A percentile compares a stretch with the other conserved stretches of the same genome.
Conservation (phyloP, 768 basidiomycete genomes). For the Porphyrellus cyaneotinctus region DNA sequence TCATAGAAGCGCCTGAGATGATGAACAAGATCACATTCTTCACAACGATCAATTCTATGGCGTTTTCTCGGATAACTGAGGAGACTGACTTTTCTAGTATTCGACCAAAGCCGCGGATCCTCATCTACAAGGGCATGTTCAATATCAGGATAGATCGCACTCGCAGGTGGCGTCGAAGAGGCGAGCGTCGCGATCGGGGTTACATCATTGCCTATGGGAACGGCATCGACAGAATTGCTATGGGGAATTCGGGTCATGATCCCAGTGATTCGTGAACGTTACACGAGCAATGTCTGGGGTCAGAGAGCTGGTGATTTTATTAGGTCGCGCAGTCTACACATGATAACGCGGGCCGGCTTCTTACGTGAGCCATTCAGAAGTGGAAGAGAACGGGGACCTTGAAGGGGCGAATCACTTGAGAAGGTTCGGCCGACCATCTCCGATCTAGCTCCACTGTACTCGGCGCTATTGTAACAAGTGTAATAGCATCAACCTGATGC, state of each 20-base stretch:
- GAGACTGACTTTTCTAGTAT: conserved; percentile 47
- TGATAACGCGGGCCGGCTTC: not conserved
- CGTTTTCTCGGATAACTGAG: not conserved
- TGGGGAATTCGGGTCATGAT: conserved; percentile 6
- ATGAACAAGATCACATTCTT: conserved; percentile 23
- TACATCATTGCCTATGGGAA: not conserved
- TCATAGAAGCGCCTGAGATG: conserved; percentile 29
- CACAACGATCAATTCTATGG: not conserved
- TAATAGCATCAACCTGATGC: not conserved
- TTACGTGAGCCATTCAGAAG: not conserved
- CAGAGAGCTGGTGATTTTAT: conserved; percentile 3
- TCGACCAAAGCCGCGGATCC: conserved; percentile 62
- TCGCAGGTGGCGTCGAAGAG: not conserved
- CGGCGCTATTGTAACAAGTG: not conserved
- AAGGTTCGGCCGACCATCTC: conserved; percentile 9
- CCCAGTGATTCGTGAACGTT: not conserved
- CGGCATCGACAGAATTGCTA: not conserved
- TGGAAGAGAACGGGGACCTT: not conserved
- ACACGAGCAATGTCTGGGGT: not conserved
- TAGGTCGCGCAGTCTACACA: not conserved
- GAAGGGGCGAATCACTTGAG: not conserved
- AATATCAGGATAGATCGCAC: conserved; percentile 27
- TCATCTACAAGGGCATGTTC: conserved; percentile 46
- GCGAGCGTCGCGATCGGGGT: not conserved
- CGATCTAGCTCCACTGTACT: not conserved